Percentiles rank a stretch among this genome's conserved stretches.
Conservation (phyloP, 257 asterid genomes). For the Solanum raphanifolium region DNA sequence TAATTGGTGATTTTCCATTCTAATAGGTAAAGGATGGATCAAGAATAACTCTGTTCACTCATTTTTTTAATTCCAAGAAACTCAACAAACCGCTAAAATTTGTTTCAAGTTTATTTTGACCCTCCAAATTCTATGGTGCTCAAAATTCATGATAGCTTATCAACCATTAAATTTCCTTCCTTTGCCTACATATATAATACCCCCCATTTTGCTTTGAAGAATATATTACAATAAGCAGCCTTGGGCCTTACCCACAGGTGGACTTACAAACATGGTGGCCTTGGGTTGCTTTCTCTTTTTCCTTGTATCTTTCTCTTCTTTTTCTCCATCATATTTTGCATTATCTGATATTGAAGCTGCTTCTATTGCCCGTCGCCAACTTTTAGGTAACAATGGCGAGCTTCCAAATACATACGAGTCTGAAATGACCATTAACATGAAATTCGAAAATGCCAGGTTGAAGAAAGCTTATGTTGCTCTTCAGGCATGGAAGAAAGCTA, state of each 20-base stretch:
- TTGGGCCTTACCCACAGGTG: slow-evolving; percentile 54
- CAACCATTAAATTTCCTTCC: slow-evolving; percentile 19
- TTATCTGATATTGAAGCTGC: background rate
- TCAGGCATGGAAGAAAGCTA: slow-evolving; percentile 65
- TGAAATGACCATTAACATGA: background rate
- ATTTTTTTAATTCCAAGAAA: background rate
- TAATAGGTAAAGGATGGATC: background rate
- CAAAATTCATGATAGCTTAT: background rate
- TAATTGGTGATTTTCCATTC: slow-evolving; percentile 2
- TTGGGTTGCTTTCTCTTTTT: slow-evolving; percentile 35
- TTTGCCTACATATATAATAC: slow-evolving; percentile 20
- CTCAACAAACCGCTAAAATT: background rate
- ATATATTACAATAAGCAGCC: slow-evolving; percentile 36
- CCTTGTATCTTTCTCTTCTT: slow-evolving; percentile 8
- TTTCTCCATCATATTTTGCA: slow-evolving; percentile 15
- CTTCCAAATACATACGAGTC: background rate
- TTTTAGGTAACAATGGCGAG: background rate
- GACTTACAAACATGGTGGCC: slow-evolving; percentile 29
- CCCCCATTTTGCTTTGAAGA: background rate
- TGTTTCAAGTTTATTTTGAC: slow-evolving; percentile 3
- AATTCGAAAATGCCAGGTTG: slow-evolving; percentile 34
- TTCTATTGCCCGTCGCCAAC: slow-evolving; percentile 11
- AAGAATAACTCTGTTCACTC: background rate
- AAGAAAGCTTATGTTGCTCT: slow-evolving; percentile 50
- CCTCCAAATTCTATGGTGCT: slow-evolving; percentile 18